A percentile compares a stretch with the other conserved stretches of the same genome.
phyloP scores from a whole-genome alignment of 768 basidiomycete genomes.

The Cystofilobasidium macerans region DNA sequence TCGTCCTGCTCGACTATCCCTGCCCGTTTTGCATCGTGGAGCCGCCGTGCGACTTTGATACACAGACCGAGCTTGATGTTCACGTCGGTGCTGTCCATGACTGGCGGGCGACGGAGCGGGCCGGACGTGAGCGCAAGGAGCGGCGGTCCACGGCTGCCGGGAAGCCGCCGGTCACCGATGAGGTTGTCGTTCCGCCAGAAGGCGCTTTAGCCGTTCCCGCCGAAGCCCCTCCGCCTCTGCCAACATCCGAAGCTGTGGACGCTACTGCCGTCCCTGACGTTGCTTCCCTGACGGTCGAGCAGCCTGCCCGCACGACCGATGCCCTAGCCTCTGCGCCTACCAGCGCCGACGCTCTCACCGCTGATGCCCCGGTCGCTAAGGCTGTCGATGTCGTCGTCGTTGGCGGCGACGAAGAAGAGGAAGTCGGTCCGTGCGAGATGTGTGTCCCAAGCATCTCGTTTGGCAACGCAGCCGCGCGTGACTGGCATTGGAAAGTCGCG shows the following conservation, averaged over 20 bases:
- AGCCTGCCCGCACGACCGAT: too few species aligned
- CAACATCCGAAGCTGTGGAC: too few species aligned
- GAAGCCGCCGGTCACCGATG: neutral
- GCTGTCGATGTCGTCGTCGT: too few species aligned
- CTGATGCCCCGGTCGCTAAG: too few species aligned
- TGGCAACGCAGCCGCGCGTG: neutral
- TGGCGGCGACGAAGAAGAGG: neutral
- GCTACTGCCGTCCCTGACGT: too few species aligned
- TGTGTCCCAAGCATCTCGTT: neutral
- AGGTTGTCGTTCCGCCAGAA: too few species aligned
- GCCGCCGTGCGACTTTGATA: neutral
- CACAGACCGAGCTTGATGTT: neutral
- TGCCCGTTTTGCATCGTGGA: neutral
- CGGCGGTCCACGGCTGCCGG: neutral
- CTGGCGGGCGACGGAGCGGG: neutral
- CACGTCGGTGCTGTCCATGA: neutral
- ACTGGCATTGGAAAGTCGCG: constrained; percentile 1
- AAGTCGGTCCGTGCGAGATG: neutral
- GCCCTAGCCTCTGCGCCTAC: too few species aligned
- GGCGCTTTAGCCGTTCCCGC: too few species aligned
- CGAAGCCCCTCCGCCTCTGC: too few species aligned
- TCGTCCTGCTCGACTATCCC: neutral
- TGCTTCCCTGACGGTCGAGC: too few species aligned
- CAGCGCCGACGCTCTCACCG: too few species aligned
- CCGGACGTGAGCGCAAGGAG: neutral